phyloP scores from a whole-genome alignment of 305 asterid genomes.

The Euphrasia arctica region DNA sequence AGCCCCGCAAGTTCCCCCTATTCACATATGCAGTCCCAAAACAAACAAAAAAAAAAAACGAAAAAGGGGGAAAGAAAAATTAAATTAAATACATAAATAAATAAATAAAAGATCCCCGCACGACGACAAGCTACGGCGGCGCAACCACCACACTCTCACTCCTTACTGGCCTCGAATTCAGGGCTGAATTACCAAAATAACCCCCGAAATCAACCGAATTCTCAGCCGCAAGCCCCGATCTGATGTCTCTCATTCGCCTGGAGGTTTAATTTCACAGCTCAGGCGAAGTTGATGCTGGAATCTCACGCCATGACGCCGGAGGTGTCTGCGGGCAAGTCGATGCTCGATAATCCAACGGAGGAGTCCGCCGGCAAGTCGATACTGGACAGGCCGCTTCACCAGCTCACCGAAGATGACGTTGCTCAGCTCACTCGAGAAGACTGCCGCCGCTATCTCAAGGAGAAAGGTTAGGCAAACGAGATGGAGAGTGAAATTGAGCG shows the following conservation, averaged over 20 bases:
- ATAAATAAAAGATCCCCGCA: conserved; percentile 7
- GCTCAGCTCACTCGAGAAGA: conserved; percentile 78
- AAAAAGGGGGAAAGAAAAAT: not conserved
- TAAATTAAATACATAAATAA: not conserved
- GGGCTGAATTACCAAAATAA: conserved; percentile 13
- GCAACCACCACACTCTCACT: conserved; percentile 31
- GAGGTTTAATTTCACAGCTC: conserved; percentile 9
- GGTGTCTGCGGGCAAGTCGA: conserved; percentile 36
- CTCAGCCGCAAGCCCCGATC: conserved; percentile 21
- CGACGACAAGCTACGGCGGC: conserved; percentile 55
- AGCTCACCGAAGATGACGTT: conserved; percentile 72
- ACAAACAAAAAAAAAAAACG: not conserved
- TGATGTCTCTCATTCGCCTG: not conserved
- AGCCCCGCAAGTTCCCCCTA: conserved; percentile 31
- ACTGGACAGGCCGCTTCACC: conserved; percentile 61
- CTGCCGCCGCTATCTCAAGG: conserved; percentile 70
- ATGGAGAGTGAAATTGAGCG: not conserved
- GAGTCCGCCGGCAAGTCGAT: conserved; percentile 46
- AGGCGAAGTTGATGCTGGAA: conserved; percentile 31
- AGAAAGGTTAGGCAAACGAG: conserved; percentile 45
- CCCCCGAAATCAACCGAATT: conserved; percentile 20
- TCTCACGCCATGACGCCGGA: conserved; percentile 41
- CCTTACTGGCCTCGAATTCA: conserved; percentile 16
- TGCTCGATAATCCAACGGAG: conserved; percentile 42
- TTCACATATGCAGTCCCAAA: conserved; percentile 13